Evolutionary conservation across 148 eudicot species (phyloP).

Genomic region (Amaranthus hypochondriacus): DNA sequence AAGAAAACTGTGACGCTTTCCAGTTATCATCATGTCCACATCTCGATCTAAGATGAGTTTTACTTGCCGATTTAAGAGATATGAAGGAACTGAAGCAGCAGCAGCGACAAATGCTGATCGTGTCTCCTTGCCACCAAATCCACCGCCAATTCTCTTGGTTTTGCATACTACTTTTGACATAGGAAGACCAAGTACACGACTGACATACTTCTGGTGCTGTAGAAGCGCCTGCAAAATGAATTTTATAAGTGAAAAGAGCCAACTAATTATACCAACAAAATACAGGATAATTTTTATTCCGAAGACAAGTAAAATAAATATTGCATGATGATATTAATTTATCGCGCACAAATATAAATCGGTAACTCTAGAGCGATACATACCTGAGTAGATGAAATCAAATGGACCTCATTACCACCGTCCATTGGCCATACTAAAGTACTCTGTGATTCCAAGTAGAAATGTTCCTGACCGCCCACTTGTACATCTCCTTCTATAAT

Average conservation of each 20-base stretch:
- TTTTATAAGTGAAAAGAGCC: background rate
- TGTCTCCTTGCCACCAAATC: slow-evolving; percentile 98
- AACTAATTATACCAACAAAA: background rate
- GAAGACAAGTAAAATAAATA: background rate
- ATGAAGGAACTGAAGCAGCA: slow-evolving; percentile 82
- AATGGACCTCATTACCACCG: slow-evolving; percentile 92
- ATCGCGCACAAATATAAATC: background rate
- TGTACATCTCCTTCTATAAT: slow-evolving; percentile 90
- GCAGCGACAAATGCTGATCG: slow-evolving; percentile 87
- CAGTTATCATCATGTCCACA: slow-evolving; percentile 88
- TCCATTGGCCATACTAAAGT: slow-evolving; percentile 86
- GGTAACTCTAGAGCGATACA: slow-evolving; percentile 19
- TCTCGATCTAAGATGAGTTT: slow-evolving; percentile 87
- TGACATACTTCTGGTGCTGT: slow-evolving; percentile 93
- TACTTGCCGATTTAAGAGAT: slow-evolving; percentile 73
- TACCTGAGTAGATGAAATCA: slow-evolving; percentile 99
- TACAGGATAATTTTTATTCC: no score
- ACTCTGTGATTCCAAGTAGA: slow-evolving; percentile 83
- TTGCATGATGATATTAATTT: background rate
- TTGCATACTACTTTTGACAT: slow-evolving; percentile 99
- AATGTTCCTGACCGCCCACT: slow-evolving; percentile 97
- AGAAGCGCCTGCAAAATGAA: slow-evolving; percentile 69
- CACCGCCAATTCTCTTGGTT: slow-evolving; percentile 93
- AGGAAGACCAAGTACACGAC: slow-evolving; percentile 91
- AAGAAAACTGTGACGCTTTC: slow-evolving; percentile 98